Evolutionary conservation across 768 basidiomycete species (phyloP).

Genomic region (Royoungia palumana): DNA sequence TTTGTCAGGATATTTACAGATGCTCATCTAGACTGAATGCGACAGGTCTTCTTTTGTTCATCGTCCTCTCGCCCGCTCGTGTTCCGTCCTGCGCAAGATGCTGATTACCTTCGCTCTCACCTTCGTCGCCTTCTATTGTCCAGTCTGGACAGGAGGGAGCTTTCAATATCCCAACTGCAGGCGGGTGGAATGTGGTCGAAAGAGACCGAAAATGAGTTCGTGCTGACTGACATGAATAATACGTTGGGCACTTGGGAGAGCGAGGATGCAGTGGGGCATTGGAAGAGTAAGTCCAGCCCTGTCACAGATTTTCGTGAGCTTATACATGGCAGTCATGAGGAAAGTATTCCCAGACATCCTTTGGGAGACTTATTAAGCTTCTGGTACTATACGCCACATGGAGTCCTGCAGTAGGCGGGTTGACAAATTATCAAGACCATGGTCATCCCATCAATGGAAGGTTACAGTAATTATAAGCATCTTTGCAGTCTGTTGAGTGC

Average conservation of each 20-base stretch:
- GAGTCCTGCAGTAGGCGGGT: too few species aligned
- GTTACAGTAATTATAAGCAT: neutral
- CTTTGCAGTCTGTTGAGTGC: neutral
- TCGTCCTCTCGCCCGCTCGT: constrained; percentile 48
- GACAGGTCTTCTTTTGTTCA: constrained; percentile 82
- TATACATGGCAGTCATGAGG: constrained; percentile 61
- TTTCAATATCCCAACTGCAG: constrained; percentile 44
- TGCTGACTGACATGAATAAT: constrained; percentile 64
- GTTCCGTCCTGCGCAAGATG: constrained; percentile 52
- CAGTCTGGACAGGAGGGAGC: constrained; percentile 50
- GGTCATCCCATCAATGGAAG: too few species aligned
- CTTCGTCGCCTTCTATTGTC: constrained; percentile 61
- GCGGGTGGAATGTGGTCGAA: constrained; percentile 16
- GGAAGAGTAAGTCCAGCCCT: constrained; percentile 54
- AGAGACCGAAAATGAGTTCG: constrained; percentile 40
- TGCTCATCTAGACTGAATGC: constrained; percentile 9
- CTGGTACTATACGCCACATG: neutral
- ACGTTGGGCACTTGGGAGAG: constrained; percentile 64
- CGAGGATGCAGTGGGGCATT: constrained; percentile 64
- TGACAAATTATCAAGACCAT: too few species aligned
- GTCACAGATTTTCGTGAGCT: constrained; percentile 1
- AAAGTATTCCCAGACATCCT: constrained; percentile 64
- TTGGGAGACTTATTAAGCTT: constrained; percentile 72
- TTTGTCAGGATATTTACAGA: neutral
- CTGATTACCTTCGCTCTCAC: constrained; percentile 67